These are phyloP conservation scores for Candida khao-thaluensis DNA, from an alignment of 805 yeast genomes.

Conservation along the genomic window DNA sequence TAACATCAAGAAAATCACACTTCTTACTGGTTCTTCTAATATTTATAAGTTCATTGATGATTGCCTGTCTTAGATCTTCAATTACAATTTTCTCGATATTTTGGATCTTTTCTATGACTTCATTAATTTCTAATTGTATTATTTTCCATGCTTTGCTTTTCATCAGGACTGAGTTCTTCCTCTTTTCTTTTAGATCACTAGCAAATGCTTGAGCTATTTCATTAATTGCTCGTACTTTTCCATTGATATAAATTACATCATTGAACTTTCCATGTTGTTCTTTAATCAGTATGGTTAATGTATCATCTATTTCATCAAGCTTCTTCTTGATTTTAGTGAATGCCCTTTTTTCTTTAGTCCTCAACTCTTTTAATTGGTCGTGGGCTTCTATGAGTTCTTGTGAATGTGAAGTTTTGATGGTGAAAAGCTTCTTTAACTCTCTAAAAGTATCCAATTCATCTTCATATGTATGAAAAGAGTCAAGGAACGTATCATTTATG, in stretches of 20 bases:
- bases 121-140: constrained; percentile 50
- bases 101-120: constrained; percentile 46
- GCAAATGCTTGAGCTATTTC: constrained; percentile 18
- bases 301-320: constrained; percentile 27
- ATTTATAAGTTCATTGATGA: constrained; percentile 43
- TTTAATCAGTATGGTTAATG: constrained; percentile 26
- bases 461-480: constrained; percentile 2
- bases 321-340: constrained; percentile 21
- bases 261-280: constrained; percentile 29
- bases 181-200: constrained; percentile 29
- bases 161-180: constrained; percentile 45
- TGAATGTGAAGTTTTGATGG: constrained; percentile 37
- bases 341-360: constrained; percentile 23
- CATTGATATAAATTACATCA: constrained; percentile 51
- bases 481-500: constrained; percentile 35
- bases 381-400: constrained; percentile 34
- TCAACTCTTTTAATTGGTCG: constrained; percentile 24
- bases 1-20: constrained; percentile 69
- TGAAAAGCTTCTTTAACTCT: constrained; percentile 18
- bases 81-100: constrained; percentile 57
- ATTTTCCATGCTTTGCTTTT: constrained; percentile 52
- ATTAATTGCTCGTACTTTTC: constrained; percentile 32
- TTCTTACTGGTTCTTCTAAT: constrained; percentile 51
- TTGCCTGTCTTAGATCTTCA: constrained; percentile 44
- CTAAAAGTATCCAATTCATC: constrained; percentile 10